A percentile compares a stretch with the other conserved stretches of the same genome.
Evolutionary conservation across 139 green algal species (phyloP).

Genomic region (Chloropicon primus): DNA sequence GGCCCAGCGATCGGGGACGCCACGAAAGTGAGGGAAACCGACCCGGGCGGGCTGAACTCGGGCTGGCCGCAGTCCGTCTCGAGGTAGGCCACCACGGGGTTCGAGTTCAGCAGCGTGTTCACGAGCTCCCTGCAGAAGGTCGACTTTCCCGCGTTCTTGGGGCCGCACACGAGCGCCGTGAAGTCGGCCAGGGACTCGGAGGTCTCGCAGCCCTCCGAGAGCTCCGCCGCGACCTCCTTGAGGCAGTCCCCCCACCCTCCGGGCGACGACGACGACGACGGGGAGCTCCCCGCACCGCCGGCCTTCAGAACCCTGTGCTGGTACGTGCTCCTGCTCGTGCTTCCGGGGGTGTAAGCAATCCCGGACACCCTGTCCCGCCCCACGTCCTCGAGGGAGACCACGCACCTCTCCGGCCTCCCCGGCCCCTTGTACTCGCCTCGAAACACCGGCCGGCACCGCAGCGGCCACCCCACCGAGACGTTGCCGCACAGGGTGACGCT

Average conservation of each 20-base stretch:
- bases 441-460: background rate
- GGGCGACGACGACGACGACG: too few species aligned
- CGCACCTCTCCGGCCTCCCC: background rate
- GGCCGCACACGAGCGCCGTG: constrained; percentile 32
- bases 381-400: background rate
- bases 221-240: background rate
- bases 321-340: background rate
- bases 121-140: constrained; percentile 42
- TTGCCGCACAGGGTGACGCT: background rate
- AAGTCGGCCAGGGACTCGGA: background rate
- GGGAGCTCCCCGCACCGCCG: background rate
- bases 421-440: background rate
- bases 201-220: background rate
- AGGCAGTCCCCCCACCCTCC: background rate
- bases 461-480: background rate
- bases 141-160: constrained; percentile 73
- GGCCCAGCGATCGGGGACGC: constrained; percentile 38
- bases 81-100: constrained; percentile 44
- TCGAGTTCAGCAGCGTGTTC: constrained; percentile 39
- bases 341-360: background rate
- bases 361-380: background rate
- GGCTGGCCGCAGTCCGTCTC: constrained; percentile 79
- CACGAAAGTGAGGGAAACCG: constrained; percentile 55
- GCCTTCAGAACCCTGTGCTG: background rate
- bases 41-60: constrained; percentile 58